Percentiles rank a stretch among this genome's conserved stretches.
Conservation (phyloP, 129 eudicot species). For the Escallonia rubra region DNA sequence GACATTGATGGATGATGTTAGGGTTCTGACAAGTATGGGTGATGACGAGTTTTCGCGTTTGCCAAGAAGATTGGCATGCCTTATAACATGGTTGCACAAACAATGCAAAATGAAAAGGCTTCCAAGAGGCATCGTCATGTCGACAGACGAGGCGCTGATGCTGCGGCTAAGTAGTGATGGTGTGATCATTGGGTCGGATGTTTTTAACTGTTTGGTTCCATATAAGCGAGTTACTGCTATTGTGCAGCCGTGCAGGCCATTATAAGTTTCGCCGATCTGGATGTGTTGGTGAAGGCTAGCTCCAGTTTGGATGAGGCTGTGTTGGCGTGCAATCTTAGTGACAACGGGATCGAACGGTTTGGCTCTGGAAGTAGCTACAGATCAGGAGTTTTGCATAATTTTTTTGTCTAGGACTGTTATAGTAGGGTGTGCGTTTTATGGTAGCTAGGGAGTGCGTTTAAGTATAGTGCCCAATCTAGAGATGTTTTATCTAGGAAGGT, state of each 20-base stretch:
- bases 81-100: slow-evolving; percentile 74
- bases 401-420: background rate
- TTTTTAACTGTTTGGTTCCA: slow-evolving; percentile 54
- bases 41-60: slow-evolving; percentile 72
- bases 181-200: slow-evolving; percentile 67
- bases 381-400: background rate
- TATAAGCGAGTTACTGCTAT: slow-evolving; percentile 56
- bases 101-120: slow-evolving; percentile 87
- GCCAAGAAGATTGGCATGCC: slow-evolving; percentile 62
- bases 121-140: slow-evolving; percentile 89
- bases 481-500: too few relatives aligned
- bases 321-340: slow-evolving; percentile 48
- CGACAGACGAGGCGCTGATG: slow-evolving; percentile 88
- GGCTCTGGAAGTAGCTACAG: slow-evolving; percentile 22
- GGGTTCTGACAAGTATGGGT: slow-evolving; percentile 63
- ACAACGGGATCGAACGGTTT: slow-evolving; percentile 27
- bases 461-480: too few relatives aligned
- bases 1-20: slow-evolving; percentile 60
- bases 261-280: slow-evolving; percentile 66
- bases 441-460: background rate
- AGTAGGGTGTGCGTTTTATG: background rate
- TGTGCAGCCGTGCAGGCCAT: slow-evolving; percentile 91
- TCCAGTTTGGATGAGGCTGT: slow-evolving; percentile 67
- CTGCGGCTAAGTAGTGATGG: slow-evolving; percentile 92
- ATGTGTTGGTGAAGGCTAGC: slow-evolving; percentile 55